Evolutionary conservation across 2,329 filamentous ascomycete species (phyloP).

Genomic region (Colletotrichum nymphaeae): DNA sequence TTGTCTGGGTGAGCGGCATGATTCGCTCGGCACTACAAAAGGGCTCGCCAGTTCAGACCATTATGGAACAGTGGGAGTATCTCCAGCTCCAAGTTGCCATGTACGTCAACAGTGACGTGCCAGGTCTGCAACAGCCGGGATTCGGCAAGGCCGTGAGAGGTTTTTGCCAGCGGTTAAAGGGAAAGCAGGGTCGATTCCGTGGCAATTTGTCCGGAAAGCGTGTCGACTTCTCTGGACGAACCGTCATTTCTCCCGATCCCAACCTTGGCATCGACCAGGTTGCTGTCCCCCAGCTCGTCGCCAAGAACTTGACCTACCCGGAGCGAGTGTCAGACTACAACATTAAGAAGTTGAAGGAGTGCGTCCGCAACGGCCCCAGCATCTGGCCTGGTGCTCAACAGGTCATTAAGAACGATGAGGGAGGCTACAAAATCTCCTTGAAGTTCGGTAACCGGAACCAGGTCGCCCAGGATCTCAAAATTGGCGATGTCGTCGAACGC

Average conservation of each 20-base stretch:
- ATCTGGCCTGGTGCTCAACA: slow-evolving; percentile 91
- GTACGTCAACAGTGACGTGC: slow-evolving; percentile 97
- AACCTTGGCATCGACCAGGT: slow-evolving; percentile 95
- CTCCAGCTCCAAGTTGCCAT: slow-evolving; percentile 94
- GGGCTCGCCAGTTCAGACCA: slow-evolving; percentile 85
- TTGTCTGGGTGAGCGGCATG: slow-evolving; percentile 90
- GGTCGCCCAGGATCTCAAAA: slow-evolving; percentile 78
- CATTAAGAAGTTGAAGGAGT: slow-evolving; percentile 80
- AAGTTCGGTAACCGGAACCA: slow-evolving; percentile 78
- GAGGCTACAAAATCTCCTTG: slow-evolving; percentile 77
- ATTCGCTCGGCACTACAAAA: slow-evolving; percentile 86
- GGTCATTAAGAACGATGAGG: slow-evolving; percentile 74
- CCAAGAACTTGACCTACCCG: slow-evolving; percentile 95
- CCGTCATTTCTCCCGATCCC: slow-evolving; percentile 96
- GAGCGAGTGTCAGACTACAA: slow-evolving; percentile 90
- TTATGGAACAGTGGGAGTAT: slow-evolving; percentile 99
- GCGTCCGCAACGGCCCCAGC: slow-evolving; percentile 79
- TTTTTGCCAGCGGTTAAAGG: slow-evolving; percentile 95
- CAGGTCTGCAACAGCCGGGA: slow-evolving; percentile 88
- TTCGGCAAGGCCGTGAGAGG: slow-evolving; percentile 91
- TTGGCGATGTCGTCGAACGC: slow-evolving; percentile 91
- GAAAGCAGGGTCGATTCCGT: slow-evolving; percentile 96
- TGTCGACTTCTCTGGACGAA: slow-evolving; percentile 97
- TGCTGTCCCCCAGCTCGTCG: slow-evolving; percentile 90
- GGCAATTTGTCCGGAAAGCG: slow-evolving; percentile 98